phyloP scores from a whole-genome alignment of 1,284 basidiomycete genomes.

The Puccinia hordei region DNA sequence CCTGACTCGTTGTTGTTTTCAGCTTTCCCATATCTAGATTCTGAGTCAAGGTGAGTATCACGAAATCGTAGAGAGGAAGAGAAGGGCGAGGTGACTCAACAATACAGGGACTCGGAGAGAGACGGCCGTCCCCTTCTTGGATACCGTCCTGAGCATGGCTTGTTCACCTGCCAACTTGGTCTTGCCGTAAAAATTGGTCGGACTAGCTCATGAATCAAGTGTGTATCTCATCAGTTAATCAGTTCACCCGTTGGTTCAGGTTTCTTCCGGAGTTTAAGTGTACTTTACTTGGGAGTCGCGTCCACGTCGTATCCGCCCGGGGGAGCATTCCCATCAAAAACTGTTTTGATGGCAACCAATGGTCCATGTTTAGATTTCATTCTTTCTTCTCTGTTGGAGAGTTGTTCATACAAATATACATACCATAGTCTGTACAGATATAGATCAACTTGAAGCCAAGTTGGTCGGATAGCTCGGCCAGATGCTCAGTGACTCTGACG shows the following conservation, averaged over 20 bases:
- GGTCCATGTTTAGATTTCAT: slow-evolving; percentile 4
- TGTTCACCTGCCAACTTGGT: slow-evolving; percentile 76
- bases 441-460: slow-evolving; percentile 64
- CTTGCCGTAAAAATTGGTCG: slow-evolving; percentile 69
- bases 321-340: slow-evolving; percentile 79
- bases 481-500: slow-evolving; percentile 51
- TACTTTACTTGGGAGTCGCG: slow-evolving; percentile 69
- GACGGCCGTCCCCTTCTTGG: slow-evolving; percentile 63
- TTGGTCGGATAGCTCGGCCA: slow-evolving; percentile 21
- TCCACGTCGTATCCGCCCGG: slow-evolving; percentile 70
- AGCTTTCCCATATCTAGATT: slow-evolving; percentile 72
- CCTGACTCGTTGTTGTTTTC: slow-evolving; percentile 71
- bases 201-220: slow-evolving; percentile 15
- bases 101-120: slow-evolving; percentile 78
- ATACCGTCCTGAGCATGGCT: slow-evolving; percentile 64
- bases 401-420: neutral
- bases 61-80: neutral
- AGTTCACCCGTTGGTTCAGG: neutral
- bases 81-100: slow-evolving; percentile 61
- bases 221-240: neutral
- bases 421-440: slow-evolving; percentile 70
- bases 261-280: too few species aligned
- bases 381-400: neutral
- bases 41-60: too few species aligned
- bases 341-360: slow-evolving; percentile 56